phyloP scores from a whole-genome alignment of 331 rosid genomes.

The Malus hybrid region DNA sequence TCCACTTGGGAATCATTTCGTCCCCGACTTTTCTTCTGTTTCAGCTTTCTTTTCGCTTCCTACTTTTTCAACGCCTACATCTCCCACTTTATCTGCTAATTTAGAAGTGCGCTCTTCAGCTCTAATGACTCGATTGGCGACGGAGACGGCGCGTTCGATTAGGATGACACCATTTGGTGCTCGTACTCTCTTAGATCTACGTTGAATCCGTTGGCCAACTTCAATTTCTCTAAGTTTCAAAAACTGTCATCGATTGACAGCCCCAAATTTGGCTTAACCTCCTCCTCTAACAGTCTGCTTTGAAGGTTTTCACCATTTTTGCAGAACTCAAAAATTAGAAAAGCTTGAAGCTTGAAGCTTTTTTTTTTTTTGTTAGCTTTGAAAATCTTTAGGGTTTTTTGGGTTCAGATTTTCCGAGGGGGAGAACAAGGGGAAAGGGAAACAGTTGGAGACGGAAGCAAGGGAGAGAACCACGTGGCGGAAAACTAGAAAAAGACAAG shows the following conservation, averaged over 20 bases:
- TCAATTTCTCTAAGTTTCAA: too few relatives aligned
- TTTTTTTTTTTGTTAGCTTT: not conserved
- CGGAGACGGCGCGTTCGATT: too few relatives aligned
- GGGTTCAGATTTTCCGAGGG: conserved; percentile 9
- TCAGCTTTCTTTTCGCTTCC: conserved; percentile 38
- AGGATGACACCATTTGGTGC: not conserved
- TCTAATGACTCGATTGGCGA: not conserved
- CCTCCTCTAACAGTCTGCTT: conserved; percentile 12
- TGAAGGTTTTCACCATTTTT: conserved; percentile 29
- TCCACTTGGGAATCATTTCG: conserved; percentile 11
- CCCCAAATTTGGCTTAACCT: conserved; percentile 50
- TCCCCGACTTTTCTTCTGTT: conserved; percentile 26
- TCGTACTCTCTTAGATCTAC: too few relatives aligned
- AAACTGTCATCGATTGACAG: conserved; percentile 44
- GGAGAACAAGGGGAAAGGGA: not conserved
- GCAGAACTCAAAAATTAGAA: not conserved
- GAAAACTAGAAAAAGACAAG: not conserved
- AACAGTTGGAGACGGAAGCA: not conserved
- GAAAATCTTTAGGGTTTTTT: not conserved
- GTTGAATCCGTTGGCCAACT: too few relatives aligned
- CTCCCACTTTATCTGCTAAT: conserved; percentile 19
- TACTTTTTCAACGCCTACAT: conserved; percentile 32
- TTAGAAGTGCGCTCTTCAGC: not conserved
- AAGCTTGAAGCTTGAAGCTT: not conserved
- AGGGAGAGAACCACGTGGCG: conserved; percentile 29